These are phyloP conservation scores for Aspergillus ustus DNA, from an alignment of 2,329 filamentous ascomycete genomes.

Conservation along the genomic window DNA sequence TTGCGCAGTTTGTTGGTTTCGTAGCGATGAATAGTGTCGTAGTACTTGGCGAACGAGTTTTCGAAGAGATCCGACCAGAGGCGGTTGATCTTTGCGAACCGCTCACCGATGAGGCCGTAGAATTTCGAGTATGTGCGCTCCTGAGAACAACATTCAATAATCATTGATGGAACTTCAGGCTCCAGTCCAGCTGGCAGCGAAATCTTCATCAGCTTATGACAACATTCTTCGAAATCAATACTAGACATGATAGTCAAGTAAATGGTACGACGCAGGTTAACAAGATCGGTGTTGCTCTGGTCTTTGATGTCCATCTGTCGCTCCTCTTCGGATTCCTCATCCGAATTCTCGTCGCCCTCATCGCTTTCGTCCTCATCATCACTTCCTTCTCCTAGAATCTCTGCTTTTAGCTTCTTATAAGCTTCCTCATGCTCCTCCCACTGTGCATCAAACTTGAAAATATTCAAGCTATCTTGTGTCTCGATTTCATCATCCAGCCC, in stretches of 20 bases:
- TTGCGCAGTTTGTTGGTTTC: constrained; percentile 95
- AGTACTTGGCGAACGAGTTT: constrained; percentile 87
- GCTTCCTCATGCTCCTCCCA: constrained; percentile 91
- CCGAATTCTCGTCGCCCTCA: constrained; percentile 64
- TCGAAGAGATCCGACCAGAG: constrained; percentile 95
- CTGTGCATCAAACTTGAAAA: constrained; percentile 91
- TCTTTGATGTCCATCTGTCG: constrained; percentile 95
- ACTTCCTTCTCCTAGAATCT: constrained; percentile 92
- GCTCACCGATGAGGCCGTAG: constrained; percentile 90
- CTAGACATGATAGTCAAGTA: constrained; percentile 98
- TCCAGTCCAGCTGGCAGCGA: constrained; percentile 86
- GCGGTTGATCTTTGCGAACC: constrained; percentile 93
- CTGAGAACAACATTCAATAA: constrained; percentile 95
- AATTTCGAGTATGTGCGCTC: constrained; percentile 98
- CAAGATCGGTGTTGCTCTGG: constrained; percentile 92
- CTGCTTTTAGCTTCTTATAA: constrained; percentile 87
- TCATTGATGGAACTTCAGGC: constrained; percentile 90
- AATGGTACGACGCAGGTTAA: constrained; percentile 90
- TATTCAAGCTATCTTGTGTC: constrained; percentile 84
- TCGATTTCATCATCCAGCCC: constrained; percentile 83
- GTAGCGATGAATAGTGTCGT: constrained; percentile 95
- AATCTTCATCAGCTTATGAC: constrained; percentile 96
- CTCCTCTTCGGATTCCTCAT: constrained; percentile 76
- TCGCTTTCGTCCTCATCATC: constrained; percentile 75
- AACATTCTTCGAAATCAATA: constrained; percentile 93